Evolutionary conservation across 148 eudicot genomes (phyloP).

Genomic region (Rhododendron molle): DNA sequence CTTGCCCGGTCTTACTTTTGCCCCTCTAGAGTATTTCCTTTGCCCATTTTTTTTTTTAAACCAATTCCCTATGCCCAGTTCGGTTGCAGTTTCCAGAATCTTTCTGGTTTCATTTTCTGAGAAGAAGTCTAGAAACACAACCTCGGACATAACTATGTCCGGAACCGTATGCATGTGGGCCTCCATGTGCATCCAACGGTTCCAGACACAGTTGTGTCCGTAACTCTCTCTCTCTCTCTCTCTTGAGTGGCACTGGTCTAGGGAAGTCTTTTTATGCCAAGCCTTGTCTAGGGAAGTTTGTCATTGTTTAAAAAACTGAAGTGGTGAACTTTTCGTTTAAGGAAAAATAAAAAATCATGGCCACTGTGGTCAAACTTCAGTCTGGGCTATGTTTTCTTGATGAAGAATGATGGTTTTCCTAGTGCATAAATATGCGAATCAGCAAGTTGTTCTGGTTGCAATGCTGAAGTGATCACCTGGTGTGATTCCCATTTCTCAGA

Average conservation of each 20-base stretch:
- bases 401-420: no score
- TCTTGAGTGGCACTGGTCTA: not conserved
- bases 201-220: not conserved
- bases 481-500: not conserved
- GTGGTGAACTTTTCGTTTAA: not conserved
- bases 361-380: no score
- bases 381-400: no score
- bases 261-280: not conserved
- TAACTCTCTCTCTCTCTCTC: not conserved
- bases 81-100: not conserved
- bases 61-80: not conserved
- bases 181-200: no score
- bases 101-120: not conserved
- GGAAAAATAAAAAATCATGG: not conserved
- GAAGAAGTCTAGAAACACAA: not conserved
- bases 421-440: no score
- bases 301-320: not conserved
- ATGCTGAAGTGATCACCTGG: not conserved
- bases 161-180: no score
- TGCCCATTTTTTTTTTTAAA: not conserved
- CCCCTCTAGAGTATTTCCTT: slow-evolving; percentile 41
- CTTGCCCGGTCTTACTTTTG: slow-evolving; percentile 88
- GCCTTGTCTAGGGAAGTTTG: not conserved
- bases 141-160: no score
- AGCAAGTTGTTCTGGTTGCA: no score